Percentiles rank a stretch among this genome's conserved stretches.
phyloP scores from a whole-genome alignment of 345 rosid genomes.

The Corchorus olitorius region DNA sequence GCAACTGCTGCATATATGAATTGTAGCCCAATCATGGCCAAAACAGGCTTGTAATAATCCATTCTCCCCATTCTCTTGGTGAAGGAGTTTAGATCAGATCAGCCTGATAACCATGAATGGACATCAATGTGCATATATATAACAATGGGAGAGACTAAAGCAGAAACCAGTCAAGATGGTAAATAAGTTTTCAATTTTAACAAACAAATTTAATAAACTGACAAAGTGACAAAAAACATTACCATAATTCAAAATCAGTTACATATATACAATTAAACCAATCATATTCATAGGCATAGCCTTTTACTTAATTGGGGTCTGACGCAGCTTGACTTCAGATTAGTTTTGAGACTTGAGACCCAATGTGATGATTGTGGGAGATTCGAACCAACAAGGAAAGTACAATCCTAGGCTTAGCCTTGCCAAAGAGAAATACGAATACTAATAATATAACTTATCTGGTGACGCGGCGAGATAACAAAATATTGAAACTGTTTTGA shows the following conservation, averaged over 20 bases:
- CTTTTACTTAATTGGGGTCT: neutral
- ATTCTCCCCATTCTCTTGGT: constrained; percentile 16
- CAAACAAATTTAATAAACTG: neutral
- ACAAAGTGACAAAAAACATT: neutral
- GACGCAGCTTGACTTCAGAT: constrained; percentile 3
- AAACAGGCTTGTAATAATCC: constrained; percentile 23
- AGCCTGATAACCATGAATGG: neutral
- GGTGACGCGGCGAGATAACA: neutral
- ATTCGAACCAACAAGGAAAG: too few relatives aligned
- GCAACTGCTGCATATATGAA: constrained; percentile 34
- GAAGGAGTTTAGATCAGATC: neutral
- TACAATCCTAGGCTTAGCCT: too few relatives aligned
- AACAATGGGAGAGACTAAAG: neutral
- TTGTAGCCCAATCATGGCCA: constrained; percentile 39
- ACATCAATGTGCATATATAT: neutral
- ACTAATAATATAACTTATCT: neutral
- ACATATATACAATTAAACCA: neutral
- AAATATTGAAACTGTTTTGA: neutral
- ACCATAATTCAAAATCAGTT: too few relatives aligned
- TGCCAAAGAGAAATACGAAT: too few relatives aligned
- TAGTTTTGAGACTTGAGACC: too few relatives aligned
- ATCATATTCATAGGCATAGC: too few relatives aligned
- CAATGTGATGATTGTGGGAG: too few relatives aligned
- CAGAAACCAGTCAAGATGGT: neutral
- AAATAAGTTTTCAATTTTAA: neutral